Evolutionary conservation across 2,329 filamentous ascomycete species (phyloP).

Genomic region (Apiospora phragmitis): DNA sequence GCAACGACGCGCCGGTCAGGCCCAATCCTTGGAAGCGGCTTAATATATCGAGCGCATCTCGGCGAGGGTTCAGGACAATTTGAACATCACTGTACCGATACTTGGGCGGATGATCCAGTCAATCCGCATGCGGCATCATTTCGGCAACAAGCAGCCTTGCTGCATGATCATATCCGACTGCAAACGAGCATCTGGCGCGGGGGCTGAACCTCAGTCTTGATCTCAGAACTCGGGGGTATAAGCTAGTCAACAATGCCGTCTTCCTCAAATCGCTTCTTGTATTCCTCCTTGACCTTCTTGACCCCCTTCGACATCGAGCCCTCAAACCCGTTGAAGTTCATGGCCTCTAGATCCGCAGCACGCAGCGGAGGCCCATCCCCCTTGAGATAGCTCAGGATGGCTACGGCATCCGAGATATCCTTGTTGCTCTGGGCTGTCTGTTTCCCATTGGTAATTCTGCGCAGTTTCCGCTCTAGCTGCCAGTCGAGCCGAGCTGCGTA

Average conservation of each 20-base stretch:
- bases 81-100: not conserved
- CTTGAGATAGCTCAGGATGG: slow-evolving; percentile 5
- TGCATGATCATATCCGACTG: not conserved
- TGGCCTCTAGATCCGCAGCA: slow-evolving; percentile 4
- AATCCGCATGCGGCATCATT: not conserved
- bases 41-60: slow-evolving; percentile 3
- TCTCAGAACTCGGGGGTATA: not conserved
- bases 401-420: slow-evolving; percentile 14
- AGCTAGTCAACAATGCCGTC: slow-evolving; percentile 6
- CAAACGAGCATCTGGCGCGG: not conserved
- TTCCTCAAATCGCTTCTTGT: slow-evolving; percentile 11
- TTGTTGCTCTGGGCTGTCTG: slow-evolving; percentile 14
- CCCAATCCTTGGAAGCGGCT: not conserved
- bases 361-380: slow-evolving; percentile 7
- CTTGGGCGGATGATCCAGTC: not conserved
- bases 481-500: slow-evolving; percentile 27
- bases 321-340: slow-evolving; percentile 15
- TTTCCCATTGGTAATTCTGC: slow-evolving; percentile 21
- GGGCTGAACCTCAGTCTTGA: not conserved
- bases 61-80: not conserved
- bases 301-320: slow-evolving; percentile 13
- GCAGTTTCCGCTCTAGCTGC: slow-evolving; percentile 28
- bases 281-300: slow-evolving; percentile 11
- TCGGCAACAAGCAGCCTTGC: not conserved
- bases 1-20: not conserved